These are phyloP conservation scores for Lactarius vividus DNA, from an alignment of 768 basidiomycete genomes.

Conservation along the genomic window DNA sequence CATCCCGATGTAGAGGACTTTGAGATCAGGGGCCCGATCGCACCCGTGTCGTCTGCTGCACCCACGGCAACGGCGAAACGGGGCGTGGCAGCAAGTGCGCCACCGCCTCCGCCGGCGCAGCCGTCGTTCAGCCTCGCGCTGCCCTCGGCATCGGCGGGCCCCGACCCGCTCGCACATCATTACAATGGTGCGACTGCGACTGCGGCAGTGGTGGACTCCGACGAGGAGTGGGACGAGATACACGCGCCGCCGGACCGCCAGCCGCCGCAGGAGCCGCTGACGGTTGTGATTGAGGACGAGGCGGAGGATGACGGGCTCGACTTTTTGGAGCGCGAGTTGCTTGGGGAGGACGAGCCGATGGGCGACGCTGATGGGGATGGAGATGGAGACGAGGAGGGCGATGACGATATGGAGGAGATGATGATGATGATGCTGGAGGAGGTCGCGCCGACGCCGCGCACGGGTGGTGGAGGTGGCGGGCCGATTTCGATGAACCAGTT, in stretches of 20 bases:
- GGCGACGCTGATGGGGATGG: conserved; percentile 33
- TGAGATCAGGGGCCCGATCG: conserved; percentile 47
- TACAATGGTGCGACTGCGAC: conserved; percentile 14
- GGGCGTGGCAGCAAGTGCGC: neutral
- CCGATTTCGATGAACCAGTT: conserved; percentile 53
- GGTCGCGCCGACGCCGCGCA: conserved; percentile 13
- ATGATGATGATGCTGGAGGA: conserved; percentile 31
- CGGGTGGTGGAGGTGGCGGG: conserved; percentile 23
- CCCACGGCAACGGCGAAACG: neutral
- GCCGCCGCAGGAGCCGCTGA: conserved; percentile 30
- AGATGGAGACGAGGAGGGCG: conserved; percentile 36
- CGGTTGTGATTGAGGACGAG: conserved; percentile 39
- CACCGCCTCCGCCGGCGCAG: conserved; percentile 33
- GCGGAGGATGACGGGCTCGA: conserved; percentile 38
- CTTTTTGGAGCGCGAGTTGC: conserved; percentile 25
- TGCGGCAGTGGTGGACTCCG: conserved; percentile 35
- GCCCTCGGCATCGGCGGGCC: conserved; percentile 31
- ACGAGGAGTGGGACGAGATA: conserved; percentile 53
- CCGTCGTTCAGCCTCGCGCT: conserved; percentile 38
- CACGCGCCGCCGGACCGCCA: conserved; percentile 27
- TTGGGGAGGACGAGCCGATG: conserved; percentile 21
- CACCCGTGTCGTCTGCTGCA: conserved; percentile 29
- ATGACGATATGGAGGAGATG: conserved; percentile 52
- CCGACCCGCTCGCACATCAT: conserved; percentile 28
- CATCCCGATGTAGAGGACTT: conserved; percentile 46